phyloP scores from a whole-genome alignment of 768 basidiomycete species.

The Lentinula sp. region DNA sequence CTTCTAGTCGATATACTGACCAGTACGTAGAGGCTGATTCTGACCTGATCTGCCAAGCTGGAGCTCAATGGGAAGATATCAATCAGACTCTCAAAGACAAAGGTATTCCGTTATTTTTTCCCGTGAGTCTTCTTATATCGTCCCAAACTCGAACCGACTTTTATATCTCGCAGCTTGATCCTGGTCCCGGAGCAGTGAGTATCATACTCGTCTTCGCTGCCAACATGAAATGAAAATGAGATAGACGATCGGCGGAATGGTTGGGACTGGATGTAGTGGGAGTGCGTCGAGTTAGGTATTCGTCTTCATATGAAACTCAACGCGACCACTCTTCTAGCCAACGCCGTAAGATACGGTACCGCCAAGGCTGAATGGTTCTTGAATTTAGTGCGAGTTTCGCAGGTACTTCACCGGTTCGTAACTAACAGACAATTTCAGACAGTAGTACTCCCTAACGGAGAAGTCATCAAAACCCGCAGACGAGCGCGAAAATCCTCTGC shows the following conservation, averaged over 20 bases:
- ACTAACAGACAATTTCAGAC: conserved; percentile 40
- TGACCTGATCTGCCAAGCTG: conserved; percentile 74
- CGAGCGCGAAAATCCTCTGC: conserved; percentile 80
- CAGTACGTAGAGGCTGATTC: conserved; percentile 51
- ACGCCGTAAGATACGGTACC: conserved; percentile 82
- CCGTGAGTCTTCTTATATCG: conserved; percentile 41
- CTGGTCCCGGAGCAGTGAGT: conserved; percentile 63
- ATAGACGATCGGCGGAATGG: conserved; percentile 85
- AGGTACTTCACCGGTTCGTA: conserved; percentile 18
- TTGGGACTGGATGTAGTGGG: conserved; percentile 80
- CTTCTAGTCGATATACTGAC: neutral
- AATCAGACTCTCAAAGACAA: conserved; percentile 62
- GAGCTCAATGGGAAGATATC: conserved; percentile 74
- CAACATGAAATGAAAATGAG: conserved; percentile 4
- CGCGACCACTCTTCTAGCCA: conserved; percentile 35
- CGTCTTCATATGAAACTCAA: neutral
- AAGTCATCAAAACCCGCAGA: conserved; percentile 82
- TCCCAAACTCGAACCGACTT: neutral
- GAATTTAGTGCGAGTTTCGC: conserved; percentile 49
- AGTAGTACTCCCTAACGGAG: conserved; percentile 77
- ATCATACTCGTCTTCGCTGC: neutral
- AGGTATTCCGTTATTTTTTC: conserved; percentile 81
- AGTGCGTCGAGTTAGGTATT: conserved; percentile 40
- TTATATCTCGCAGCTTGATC: conserved; percentile 46
- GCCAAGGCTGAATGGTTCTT: conserved; percentile 87